These are phyloP conservation scores for Aspergillus indologenus DNA, from an alignment of 495 filamentous ascomycete genomes.

Conservation along the genomic window DNA sequence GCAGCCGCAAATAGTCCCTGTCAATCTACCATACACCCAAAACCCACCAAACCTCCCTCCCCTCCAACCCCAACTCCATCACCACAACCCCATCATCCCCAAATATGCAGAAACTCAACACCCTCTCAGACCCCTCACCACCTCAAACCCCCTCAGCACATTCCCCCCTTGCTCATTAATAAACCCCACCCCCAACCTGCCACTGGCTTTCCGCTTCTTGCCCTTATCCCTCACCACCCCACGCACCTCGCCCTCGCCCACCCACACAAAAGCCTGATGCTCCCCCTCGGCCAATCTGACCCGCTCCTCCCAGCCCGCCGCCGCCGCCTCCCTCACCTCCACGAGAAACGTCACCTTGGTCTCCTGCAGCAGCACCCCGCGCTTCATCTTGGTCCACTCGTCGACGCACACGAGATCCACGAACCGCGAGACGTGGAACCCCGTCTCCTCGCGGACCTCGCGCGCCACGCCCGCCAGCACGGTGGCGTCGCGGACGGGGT, in stretches of 20 bases:
- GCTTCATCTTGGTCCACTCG: slow-evolving; percentile 25
- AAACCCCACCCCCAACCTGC: not conserved
- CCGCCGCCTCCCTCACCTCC: slow-evolving; percentile 22
- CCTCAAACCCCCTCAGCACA: not conserved
- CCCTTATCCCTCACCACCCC: not conserved
- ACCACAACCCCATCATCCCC: not conserved
- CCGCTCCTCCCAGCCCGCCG: not conserved
- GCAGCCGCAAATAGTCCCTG: not conserved
- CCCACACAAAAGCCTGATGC: not conserved
- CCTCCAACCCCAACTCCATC: not conserved
- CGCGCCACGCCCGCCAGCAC: slow-evolving; percentile 53
- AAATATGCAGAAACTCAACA: too few species aligned
- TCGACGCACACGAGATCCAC: slow-evolving; percentile 39
- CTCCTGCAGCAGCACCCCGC: slow-evolving; percentile 16
- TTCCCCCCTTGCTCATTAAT: not conserved
- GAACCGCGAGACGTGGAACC: slow-evolving; percentile 46
- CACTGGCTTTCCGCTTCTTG: not conserved
- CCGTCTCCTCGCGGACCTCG: slow-evolving; percentile 59
- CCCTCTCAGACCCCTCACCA: not conserved
- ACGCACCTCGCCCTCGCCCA: not conserved
- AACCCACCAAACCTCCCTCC: too few species aligned
- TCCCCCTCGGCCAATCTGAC: not conserved
- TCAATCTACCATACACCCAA: too few species aligned
- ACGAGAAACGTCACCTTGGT: slow-evolving; percentile 40
- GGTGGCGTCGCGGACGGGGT: slow-evolving; percentile 33